A percentile compares a stretch with the other conserved stretches of the same genome.
These are phyloP conservation scores for Stemphylium vesicarium DNA, from an alignment of 2,329 filamentous ascomycete species.

Conservation along the genomic window DNA sequence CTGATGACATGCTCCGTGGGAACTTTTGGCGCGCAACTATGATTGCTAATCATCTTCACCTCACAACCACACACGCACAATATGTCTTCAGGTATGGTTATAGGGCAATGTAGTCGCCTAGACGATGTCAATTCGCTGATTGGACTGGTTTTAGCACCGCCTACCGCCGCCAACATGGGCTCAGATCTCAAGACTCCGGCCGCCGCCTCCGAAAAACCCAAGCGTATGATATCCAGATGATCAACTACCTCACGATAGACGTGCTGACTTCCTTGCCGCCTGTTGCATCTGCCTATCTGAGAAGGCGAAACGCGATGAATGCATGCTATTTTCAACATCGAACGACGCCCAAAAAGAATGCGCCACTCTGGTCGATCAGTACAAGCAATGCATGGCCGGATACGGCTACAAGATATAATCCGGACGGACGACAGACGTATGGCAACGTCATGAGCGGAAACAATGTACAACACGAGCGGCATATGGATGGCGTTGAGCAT, in stretches of 20 bases:
- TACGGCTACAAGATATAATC: conserved; percentile 77
- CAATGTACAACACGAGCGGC: conserved; percentile 38
- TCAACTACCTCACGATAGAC: not conserved
- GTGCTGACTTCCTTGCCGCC: conserved; percentile 43
- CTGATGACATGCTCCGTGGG: conserved; percentile 23
- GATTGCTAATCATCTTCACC: conserved; percentile 38
- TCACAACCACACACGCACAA: conserved; percentile 29
- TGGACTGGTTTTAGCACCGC: conserved; percentile 27
- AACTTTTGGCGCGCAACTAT: conserved; percentile 13
- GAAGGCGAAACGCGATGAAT: conserved; percentile 91
- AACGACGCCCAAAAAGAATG: conserved; percentile 85
- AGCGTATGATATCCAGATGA: conserved; percentile 32
- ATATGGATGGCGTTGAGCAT: conserved; percentile 43
- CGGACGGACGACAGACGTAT: conserved; percentile 1
- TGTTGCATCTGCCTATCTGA: conserved; percentile 98
- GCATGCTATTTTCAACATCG: conserved; percentile 94
- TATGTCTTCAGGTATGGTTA: conserved; percentile 46
- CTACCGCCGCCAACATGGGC: conserved; percentile 53
- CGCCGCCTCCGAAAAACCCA: conserved; percentile 51
- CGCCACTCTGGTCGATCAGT: conserved; percentile 79
- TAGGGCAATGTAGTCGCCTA: not conserved
- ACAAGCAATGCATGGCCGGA: conserved; percentile 89
- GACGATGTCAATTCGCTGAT: conserved; percentile 14
- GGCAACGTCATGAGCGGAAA: conserved; percentile 3
- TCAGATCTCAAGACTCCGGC: conserved; percentile 51